Evolutionary conservation across 1,284 basidiomycete genomes (phyloP), one percentile per base, ranked within the genome.

Genomic region (Ceratobasidium papillatum): DNA sequence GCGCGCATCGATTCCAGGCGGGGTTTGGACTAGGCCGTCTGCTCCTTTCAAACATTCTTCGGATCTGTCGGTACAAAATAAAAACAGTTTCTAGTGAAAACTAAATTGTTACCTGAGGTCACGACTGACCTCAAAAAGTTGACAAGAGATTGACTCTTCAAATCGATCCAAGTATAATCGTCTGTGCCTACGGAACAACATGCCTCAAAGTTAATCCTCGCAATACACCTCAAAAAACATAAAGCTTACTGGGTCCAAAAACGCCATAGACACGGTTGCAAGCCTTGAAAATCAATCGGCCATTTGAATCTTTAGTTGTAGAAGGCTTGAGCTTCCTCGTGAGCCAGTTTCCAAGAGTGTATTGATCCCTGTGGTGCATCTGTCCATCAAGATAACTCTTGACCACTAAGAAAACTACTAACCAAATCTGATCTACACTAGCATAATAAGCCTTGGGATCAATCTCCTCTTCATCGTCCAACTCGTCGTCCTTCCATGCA

Each of bases 141-240:
- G 30, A 72, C 32, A 3, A 72, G 30, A 25, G 43, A 9, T 9
- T 49, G 43, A 22, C 56, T 61, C 17, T 51, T 38, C 7, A 72
- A 3, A 9, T 72, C 69, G 41, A 72, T 72, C 69, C 69, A 72
- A 3, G 69, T 72, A 27, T 72, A 45, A 25, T 72, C 69, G 45
- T 72, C 69, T 0, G 47, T 72, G 45, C 69, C 69, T 72, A 27
- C 9, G 45, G 38, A 34, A 9, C 32, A 49, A n/a, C n/a, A n/a
- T n/a, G n/a, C n/a, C n/a, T n/a, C n/a, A 5, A 47, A 12, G 11
- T 43, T 30, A 47, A 9, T 54, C 7, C 30, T n/a, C 32, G 36
- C 7, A 19, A 32, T 22, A 12, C 3, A 62, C 51, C 9, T 12
- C 19, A 12, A 38, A 3, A 62, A 45, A 45, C 9, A 14, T 27